Percentiles rank a stretch among this genome's conserved stretches.
Conservation (phyloP, 2,329 filamentous ascomycete species). For the Trichophyton verrucosum region DNA sequence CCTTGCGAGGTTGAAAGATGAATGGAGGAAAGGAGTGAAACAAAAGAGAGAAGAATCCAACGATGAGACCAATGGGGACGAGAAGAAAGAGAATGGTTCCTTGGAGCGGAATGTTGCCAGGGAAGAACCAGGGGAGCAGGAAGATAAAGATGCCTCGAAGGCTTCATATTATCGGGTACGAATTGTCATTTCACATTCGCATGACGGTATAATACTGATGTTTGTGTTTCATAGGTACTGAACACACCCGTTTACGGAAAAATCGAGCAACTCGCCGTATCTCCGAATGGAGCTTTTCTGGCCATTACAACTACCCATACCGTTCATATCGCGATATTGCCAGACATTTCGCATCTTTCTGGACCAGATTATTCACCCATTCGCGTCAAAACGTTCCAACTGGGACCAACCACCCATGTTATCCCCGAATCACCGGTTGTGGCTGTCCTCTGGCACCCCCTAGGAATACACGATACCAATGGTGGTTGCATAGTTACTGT, state of each 20-base stretch:
- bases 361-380: conserved; percentile 55
- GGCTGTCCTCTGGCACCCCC: conserved; percentile 81
- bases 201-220: neutral
- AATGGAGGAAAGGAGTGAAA: conserved; percentile 33
- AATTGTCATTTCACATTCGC: neutral
- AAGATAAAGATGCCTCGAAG: neutral
- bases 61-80: neutral
- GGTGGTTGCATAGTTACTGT: conserved; percentile 76
- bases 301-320: conserved; percentile 80
- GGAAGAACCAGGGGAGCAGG: neutral
- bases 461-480: conserved; percentile 54
- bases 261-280: conserved; percentile 75
- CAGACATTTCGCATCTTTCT: conserved; percentile 64
- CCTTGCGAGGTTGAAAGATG: conserved; percentile 63
- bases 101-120: neutral
- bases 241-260: conserved; percentile 66
- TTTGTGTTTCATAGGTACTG: conserved; percentile 46
- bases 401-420: conserved; percentile 88
- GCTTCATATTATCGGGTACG: conserved; percentile 35
- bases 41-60: conserved; percentile 19
- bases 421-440: conserved; percentile 69
- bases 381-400: conserved; percentile 72
- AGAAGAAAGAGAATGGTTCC: neutral
- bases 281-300: conserved; percentile 67
- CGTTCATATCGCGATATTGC: conserved; percentile 74